phyloP scores from a whole-genome alignment of 1,284 basidiomycete species.

The Ustanciosporium gigantosporum region DNA sequence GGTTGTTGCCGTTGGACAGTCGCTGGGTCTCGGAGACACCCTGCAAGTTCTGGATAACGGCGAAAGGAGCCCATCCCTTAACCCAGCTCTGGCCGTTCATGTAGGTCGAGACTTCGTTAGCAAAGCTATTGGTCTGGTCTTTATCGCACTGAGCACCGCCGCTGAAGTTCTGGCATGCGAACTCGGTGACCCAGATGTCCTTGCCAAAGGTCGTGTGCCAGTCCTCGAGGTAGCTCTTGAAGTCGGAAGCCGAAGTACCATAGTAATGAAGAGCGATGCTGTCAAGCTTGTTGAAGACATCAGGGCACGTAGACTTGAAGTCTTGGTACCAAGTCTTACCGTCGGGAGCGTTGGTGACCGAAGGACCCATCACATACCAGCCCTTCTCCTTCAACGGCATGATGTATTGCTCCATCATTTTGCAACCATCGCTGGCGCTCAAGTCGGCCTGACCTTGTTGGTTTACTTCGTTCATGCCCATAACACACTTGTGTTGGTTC shows the following conservation, averaged over 20 bases:
- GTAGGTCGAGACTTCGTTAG: conserved; percentile 60
- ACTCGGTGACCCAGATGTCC: conserved; percentile 54
- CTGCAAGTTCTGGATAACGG: conserved; percentile 49
- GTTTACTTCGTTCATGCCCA: conserved; percentile 56
- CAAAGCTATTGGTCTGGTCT: conserved; percentile 62
- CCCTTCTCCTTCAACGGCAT: conserved; percentile 47
- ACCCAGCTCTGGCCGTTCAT: conserved; percentile 51
- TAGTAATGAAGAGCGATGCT: conserved; percentile 54
- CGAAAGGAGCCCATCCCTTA: conserved; percentile 48
- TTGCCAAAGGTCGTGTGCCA: conserved; percentile 42
- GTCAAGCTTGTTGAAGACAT: conserved; percentile 46
- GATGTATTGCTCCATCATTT: conserved; percentile 45
- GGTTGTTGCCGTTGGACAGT: conserved; percentile 29
- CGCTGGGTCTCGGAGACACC: conserved; percentile 40
- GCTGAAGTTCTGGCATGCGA: conserved; percentile 57
- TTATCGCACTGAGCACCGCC: conserved; percentile 61
- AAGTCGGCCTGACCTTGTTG: conserved; percentile 50
- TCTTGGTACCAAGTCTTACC: conserved; percentile 45
- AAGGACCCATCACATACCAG: conserved; percentile 52
- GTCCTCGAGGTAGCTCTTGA: conserved; percentile 44
- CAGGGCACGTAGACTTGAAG: conserved; percentile 34
- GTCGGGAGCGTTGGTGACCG: conserved; percentile 42
- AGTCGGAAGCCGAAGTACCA: conserved; percentile 35
- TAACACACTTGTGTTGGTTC: conserved; percentile 49
- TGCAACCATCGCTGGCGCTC: conserved; percentile 33